Evolutionary conservation across 192 early-diverging fungal genomes (phyloP), one percentile per base, ranked within the genome.

Genomic region (Rhizophagus clarus): DNA sequence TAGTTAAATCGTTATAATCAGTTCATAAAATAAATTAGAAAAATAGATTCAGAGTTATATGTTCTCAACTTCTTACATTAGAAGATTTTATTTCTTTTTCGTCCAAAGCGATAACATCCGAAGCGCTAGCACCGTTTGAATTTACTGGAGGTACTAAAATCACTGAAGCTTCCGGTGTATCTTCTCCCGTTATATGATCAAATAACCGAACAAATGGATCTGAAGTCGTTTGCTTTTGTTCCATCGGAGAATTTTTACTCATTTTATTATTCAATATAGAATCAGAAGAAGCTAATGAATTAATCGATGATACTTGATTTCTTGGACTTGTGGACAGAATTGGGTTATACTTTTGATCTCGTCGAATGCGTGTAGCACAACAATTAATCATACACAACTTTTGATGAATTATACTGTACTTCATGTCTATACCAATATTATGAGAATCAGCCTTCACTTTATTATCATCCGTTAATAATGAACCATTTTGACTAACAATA

Each of bases 351-450:
- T 81, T 40, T 42, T 68, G 72, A 15, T 60, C 15, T 47, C 64
- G 42, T 61, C 61, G 75, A 22, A 78, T 82, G 17, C 91, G 88
- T 28, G 86, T 81, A 51, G 92, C 86, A 81, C 94, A 95, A 79
- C 92, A 94, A 82, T 95, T 95, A 68, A 95, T 84, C 93, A 95
- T 94, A 47, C 91, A 88, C 17, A 95, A 82, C 66, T 94, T 95
- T 87, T 94, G 93, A 80, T 93, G 87, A 1, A 91, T 80, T 31
- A 94, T 80, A 71, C 89, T 89, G 77, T 87, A 93, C n/a, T 86
- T 84, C 5, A 95, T 81, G 72, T 94, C 91, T 17, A 94, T 90
- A 7, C 86, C 85, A 37, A 89, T 77, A 24, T 60, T 77, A 37
- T 79, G 66, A 61, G 64, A 42, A 82, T 20, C 72, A 79, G 22